Conservation (phyloP, 345 rosid genomes). For the Eucalyptus regnans region DNA sequence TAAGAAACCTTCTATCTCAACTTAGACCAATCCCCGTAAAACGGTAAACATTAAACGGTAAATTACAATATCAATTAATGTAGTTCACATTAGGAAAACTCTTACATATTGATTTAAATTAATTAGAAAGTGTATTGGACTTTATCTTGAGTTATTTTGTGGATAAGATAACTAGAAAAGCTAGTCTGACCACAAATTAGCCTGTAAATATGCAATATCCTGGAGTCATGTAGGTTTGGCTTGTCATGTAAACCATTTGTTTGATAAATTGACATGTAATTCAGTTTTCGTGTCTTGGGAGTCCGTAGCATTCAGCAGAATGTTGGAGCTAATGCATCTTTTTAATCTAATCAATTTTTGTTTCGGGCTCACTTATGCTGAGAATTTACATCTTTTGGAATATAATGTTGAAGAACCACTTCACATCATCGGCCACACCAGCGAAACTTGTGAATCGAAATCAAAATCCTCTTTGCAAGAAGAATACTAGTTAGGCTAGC, state of each 20-base stretch:
- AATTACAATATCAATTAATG: too few species aligned
- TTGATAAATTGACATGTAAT: neutral
- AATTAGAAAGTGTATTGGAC: neutral
- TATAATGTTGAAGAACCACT: neutral
- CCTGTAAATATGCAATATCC: neutral
- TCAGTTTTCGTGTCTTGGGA: neutral
- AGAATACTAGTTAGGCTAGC: neutral
- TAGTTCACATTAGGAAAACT: too few species aligned
- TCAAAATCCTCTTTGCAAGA: neutral
- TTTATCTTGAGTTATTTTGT: neutral
- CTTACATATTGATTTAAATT: neutral
- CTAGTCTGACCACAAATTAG: neutral
- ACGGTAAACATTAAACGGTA: too few species aligned
- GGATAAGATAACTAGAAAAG: neutral
- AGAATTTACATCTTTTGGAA: neutral
- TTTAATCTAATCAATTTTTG: neutral
- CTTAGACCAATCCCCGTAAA: too few species aligned
- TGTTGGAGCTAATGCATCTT: neutral
- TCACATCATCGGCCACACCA: neutral
- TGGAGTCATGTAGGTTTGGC: neutral
- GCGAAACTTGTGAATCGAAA: neutral
- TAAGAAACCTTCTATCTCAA: too few species aligned
- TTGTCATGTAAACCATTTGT: neutral
- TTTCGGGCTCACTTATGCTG: neutral
- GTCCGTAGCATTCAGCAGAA: neutral